Base-by-base conservation (phyloP, 2,329 filamentous ascomycete genomes). In the Colletotrichum eremochloae region DNA sequence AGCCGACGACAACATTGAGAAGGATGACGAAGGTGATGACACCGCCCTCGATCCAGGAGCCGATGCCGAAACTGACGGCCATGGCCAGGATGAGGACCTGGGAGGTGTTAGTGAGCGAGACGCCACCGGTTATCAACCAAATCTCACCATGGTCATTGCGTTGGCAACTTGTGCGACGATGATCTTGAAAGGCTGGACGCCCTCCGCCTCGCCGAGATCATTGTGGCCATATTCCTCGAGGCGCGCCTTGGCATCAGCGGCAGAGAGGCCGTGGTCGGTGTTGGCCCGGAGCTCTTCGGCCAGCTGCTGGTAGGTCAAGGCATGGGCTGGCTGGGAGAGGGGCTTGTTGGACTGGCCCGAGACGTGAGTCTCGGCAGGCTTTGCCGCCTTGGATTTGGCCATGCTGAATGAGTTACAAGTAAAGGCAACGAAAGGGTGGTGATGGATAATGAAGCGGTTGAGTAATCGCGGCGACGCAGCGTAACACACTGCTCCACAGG, bases 91-190 rank as follows among this genome's bases (percentile, higher is more conserved):
- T 85, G 42, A 89, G 80, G n/a, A 84, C 63, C 63, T 66, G 11
- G 58, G n/a, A n/a, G 18, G 33, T 11, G 61, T 63, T 12, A 63
- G 61, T 11, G 36, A 36, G n/a, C 5, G 31, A 0, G 1, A 7
- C 6, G 7, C 36, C 9, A 5, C 8, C 4, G 15, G 31, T 9
- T 15, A 14, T 18, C 24, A 38, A 11, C 1, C 15, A 33, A 24
- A 24, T 24, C 33, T 63, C 48, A 63, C 90, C 79, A 92, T 80
- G 75, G 88, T 91, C 90, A 92, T 91, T 14, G 89, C 90, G 78
- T 92, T 92, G 58, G 89, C 89, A 58, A 92, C 82, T 77, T 92
- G 90, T 53, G 87, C 83, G 53, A 91, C 80, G 24, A 92, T 78
- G 69, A 92, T 91, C 77, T 90, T 90, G 57, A 85, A 78, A 33